Base-by-base conservation (phyloP, 2,329 filamentous ascomycete genomes). In the Neurospora crassa region DNA sequence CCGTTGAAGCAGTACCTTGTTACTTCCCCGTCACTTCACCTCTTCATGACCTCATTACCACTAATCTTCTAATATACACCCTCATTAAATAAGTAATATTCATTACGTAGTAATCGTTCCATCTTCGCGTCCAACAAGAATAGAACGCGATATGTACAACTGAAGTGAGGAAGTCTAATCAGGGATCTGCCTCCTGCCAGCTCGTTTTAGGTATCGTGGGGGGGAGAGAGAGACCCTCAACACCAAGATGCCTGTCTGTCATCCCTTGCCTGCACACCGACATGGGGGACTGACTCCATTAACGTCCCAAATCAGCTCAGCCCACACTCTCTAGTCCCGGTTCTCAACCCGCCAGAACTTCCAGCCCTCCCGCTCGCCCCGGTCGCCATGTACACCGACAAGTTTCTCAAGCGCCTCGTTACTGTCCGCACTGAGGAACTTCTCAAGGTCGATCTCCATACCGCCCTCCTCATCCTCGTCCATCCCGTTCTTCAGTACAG, bases 371-470 rank as follows among this genome's bases (percentile, higher is more conserved):
- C 91, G 83, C 78, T 91, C 90, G 67, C 91, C 90, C 0, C 84
- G 85, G 34, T 88, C 85, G 3, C 89, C 89, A 70, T 88, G 86
- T 1, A 97, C 93, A 18, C 95, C 94, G 0, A 97, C 95, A 53
- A 99, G 83, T 76, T 87, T 86, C 81, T 98, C 95, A 24, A 99
- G 92, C 0, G 92, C 96, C 70, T 94, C 91, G 45, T 90, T 91
- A 0, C 92, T 94, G 70, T 93, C 88, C 0, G 93, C 96, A 71
- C 90, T 92, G 70, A 98, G 85, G 79, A 99, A 89, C 72, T 85
- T 85, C 72, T 97, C 93, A 77, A 95, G 86, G 76, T 97, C 92
- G 77, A 99, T 98, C 81, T 97, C 94, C 83, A 96, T 93, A 34
- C 93, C 93, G 42, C 93, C 93, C 74, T 93, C 88, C 0, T 88